Evolutionary conservation across 176 grass and related monocot species (phyloP), one percentile per base, ranked within the genome.

Genomic region (Rhipidocladum racemiflorum): DNA sequence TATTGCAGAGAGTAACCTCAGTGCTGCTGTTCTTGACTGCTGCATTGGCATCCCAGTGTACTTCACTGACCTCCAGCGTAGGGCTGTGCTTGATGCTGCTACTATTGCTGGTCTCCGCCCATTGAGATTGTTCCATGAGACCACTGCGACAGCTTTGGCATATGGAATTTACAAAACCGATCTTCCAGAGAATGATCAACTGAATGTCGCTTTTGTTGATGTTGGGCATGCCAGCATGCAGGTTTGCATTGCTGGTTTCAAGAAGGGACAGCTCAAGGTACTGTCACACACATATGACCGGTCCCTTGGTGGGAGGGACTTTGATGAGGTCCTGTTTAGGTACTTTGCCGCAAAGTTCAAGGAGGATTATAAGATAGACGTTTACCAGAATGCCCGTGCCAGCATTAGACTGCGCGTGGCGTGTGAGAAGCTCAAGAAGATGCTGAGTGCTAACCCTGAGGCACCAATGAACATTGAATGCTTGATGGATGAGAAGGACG

Each of bases 401-500:
- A 94, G 94, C 85, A 61, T 92, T 30, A 94, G 94, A 45, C 35
- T 97, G 25, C 82, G 94, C 5, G 88, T 89, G 28, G 91, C 87
- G 0, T 97, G 94, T 40, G 94, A 97, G 75, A 97, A 94, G 48
- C 87, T 97, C 59, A 97, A 97, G 85, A 94, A 97, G 78, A 1
- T 94, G 65, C 85, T 97, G 20, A 94, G 94, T 4, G 94, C 91
- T 32, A 97, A 97, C 32, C 87, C 94, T 49, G 94, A 92, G 62
- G 87, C 94, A 6, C 91, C 94, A 3, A 62, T 97, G 76, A 90
- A 86, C 50, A 92, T 97, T 20, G 94, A 97, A 59, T 97, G 94
- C 62, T 89, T 97, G 87, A 97, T 97, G 94, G 94, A 97, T 55
- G 94, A 97, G 83, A 97, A 92, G 87, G 94, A 97, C 65, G 94